Percentiles rank a stretch among this genome's conserved stretches.
Conservation (phyloP, 2,329 filamentous ascomycete genomes). For the Dothiorella sarmentorum region DNA sequence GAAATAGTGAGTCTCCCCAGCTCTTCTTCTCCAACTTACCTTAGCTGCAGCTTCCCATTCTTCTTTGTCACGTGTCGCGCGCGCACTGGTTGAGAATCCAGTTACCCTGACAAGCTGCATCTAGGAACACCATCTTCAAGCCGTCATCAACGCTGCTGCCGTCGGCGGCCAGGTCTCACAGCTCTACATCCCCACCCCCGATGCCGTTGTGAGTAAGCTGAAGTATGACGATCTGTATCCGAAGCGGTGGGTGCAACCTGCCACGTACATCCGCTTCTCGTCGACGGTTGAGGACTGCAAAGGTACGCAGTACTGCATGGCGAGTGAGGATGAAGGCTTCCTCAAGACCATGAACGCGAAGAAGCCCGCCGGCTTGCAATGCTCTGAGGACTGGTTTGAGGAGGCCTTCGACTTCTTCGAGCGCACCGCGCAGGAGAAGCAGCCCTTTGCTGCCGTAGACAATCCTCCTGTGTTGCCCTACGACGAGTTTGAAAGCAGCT, state of each 20-base stretch:
- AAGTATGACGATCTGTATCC: slow-evolving; percentile 89
- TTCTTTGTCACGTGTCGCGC: slow-evolving; percentile 25
- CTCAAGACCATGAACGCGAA: slow-evolving; percentile 81
- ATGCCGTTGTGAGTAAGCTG: slow-evolving; percentile 60
- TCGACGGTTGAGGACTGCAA: slow-evolving; percentile 96
- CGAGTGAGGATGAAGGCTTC: slow-evolving; percentile 80
- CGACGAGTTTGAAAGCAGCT: slow-evolving; percentile 59
- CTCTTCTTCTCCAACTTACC: slow-evolving; percentile 21
- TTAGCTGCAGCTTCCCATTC: slow-evolving; percentile 25
- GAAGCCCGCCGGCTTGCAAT: slow-evolving; percentile 58
- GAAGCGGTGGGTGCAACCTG: slow-evolving; percentile 73
- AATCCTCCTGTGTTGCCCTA: slow-evolving; percentile 70
- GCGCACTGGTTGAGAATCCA: not conserved
- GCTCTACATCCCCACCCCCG: slow-evolving; percentile 65
- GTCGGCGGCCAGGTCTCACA: slow-evolving; percentile 60
- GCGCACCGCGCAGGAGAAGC: slow-evolving; percentile 75
- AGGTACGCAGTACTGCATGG: slow-evolving; percentile 91
- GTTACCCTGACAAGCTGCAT: not conserved
- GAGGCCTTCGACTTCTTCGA: slow-evolving; percentile 94
- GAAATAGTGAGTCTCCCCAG: slow-evolving; percentile 75
- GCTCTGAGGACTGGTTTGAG: slow-evolving; percentile 90
- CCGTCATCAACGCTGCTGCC: slow-evolving; percentile 65
- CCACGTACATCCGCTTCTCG: slow-evolving; percentile 95
- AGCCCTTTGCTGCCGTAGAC: slow-evolving; percentile 86
- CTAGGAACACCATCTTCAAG: slow-evolving; percentile 94